Conservation (phyloP, 192 early-diverging fungal species). For the Coemansia sp. region DNA sequence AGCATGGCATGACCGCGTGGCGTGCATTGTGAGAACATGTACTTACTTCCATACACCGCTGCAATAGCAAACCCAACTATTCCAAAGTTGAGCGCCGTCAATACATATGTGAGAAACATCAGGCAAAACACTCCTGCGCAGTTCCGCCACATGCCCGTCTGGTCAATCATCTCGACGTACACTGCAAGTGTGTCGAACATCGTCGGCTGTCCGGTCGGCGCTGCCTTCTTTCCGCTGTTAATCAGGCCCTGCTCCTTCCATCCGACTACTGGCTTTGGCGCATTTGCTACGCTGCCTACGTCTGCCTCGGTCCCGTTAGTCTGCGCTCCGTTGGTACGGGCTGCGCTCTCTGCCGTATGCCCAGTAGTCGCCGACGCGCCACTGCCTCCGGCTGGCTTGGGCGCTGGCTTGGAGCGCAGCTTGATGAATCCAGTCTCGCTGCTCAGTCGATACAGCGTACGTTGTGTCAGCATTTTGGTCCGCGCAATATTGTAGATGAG, state of each 20-base stretch:
- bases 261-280: conserved; percentile 29
- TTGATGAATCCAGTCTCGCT: conserved; percentile 51
- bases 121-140: conserved; percentile 54
- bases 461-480: conserved; percentile 44
- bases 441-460: conserved; percentile 43
- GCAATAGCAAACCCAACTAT: conserved; percentile 49
- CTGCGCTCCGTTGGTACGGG: conserved; percentile 8
- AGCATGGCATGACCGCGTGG: not conserved
- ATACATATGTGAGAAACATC: conserved; percentile 52
- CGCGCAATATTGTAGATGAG: conserved; percentile 50
- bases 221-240: conserved; percentile 49
- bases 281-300: conserved; percentile 6
- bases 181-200: conserved; percentile 40
- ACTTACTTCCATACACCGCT: conserved; percentile 57
- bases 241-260: conserved; percentile 55
- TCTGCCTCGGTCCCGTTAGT: conserved; percentile 2
- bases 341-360: not conserved
- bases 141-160: conserved; percentile 55
- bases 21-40: conserved; percentile 18
- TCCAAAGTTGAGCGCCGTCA: conserved; percentile 50
- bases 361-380: conserved; percentile 14
- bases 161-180: conserved; percentile 54
- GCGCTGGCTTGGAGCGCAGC: conserved; percentile 34
- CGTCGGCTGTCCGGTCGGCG: conserved; percentile 33
- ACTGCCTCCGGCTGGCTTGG: conserved; percentile 9